These are phyloP conservation scores for Bifiguratus adelaidae DNA, from an alignment of 192 early-diverging fungal species.

Conservation along the genomic window DNA sequence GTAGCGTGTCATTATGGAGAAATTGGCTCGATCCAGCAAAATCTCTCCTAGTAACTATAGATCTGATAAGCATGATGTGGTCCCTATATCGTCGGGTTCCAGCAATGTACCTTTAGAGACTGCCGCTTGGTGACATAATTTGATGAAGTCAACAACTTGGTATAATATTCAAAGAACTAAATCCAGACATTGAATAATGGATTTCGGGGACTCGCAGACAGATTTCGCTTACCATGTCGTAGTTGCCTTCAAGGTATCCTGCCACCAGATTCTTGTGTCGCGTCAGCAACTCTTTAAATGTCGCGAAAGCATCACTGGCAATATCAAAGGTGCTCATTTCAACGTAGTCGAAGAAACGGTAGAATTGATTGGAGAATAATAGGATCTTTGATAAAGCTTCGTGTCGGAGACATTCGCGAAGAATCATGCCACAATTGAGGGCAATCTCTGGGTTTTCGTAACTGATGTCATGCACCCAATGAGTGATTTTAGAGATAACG, in stretches of 20 bases:
- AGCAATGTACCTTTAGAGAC: constrained; percentile 78
- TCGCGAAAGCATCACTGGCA: constrained; percentile 95
- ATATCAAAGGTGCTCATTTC: constrained; percentile 97
- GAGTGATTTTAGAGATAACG: not conserved
- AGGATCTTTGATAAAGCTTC: constrained; percentile 83
- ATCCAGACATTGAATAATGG: not conserved
- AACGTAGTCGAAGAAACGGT: constrained; percentile 92
- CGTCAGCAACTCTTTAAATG: constrained; percentile 94
- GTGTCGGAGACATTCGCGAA: constrained; percentile 93
- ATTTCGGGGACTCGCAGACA: not conserved
- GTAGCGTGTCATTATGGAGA: constrained; percentile 89
- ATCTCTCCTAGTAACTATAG: constrained; percentile 89
- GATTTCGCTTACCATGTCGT: constrained; percentile 55
- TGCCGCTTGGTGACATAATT: constrained; percentile 99
- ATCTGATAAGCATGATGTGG: not conserved
- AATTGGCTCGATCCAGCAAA: constrained; percentile 91
- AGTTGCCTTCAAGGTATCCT: constrained; percentile 79
- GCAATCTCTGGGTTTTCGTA: constrained; percentile 96
- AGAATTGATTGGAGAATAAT: constrained; percentile 78
- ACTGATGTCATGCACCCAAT: constrained; percentile 19
- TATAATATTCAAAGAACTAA: constrained; percentile 84
- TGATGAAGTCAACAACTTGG: constrained; percentile 67
- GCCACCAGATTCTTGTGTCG: constrained; percentile 90
- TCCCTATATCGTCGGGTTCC: too few relatives aligned
- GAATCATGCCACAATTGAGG: constrained; percentile 94